A percentile compares a stretch with the other conserved stretches of the same genome.
These are phyloP conservation scores for Colletotrichum shisoi DNA, from an alignment of 2,329 filamentous ascomycete species.

Conservation along the genomic window DNA sequence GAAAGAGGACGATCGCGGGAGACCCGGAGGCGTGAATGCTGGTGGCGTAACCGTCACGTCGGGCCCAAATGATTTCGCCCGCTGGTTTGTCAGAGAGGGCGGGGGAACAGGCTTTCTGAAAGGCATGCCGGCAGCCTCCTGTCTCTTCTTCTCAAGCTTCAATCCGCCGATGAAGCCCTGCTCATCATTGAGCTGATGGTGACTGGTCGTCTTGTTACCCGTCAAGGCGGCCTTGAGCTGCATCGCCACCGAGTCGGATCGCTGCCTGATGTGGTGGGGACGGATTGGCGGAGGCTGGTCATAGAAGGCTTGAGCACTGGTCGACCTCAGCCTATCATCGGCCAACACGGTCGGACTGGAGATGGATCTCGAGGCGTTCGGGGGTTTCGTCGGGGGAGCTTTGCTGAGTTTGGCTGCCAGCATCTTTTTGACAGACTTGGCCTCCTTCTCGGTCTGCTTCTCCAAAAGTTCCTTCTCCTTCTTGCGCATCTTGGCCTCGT, in stretches of 20 bases:
- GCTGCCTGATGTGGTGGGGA: constrained; percentile 28
- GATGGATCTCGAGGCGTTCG: constrained; percentile 29
- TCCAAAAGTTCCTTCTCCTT: constrained; percentile 53
- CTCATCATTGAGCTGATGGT: constrained; percentile 35
- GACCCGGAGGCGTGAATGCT: background rate
- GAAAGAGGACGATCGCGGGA: constrained; percentile 24
- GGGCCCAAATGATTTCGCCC: constrained; percentile 32
- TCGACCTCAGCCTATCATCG: constrained; percentile 24
- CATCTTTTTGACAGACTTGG: constrained; percentile 51
- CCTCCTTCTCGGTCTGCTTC: constrained; percentile 48
- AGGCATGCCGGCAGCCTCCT: constrained; percentile 42
- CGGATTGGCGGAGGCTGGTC: constrained; percentile 21
- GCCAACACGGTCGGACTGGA: constrained; percentile 29
- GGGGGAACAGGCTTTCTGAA: constrained; percentile 18
- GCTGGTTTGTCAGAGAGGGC: constrained; percentile 21
- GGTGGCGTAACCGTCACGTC: constrained; percentile 29
- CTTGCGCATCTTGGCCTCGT: constrained; percentile 51
- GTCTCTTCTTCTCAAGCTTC: constrained; percentile 52
- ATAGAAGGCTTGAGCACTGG: constrained; percentile 30
- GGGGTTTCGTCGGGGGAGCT: constrained; percentile 43
- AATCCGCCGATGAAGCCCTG: constrained; percentile 53
- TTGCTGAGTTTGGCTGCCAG: constrained; percentile 51
- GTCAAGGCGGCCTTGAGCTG: constrained; percentile 37
- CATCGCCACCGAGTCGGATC: constrained; percentile 39
- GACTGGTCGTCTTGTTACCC: constrained; percentile 35